Evolutionary conservation across 2,329 filamentous ascomycete species (phyloP).

Genomic region (Beauveria scarabaeidicola): DNA sequence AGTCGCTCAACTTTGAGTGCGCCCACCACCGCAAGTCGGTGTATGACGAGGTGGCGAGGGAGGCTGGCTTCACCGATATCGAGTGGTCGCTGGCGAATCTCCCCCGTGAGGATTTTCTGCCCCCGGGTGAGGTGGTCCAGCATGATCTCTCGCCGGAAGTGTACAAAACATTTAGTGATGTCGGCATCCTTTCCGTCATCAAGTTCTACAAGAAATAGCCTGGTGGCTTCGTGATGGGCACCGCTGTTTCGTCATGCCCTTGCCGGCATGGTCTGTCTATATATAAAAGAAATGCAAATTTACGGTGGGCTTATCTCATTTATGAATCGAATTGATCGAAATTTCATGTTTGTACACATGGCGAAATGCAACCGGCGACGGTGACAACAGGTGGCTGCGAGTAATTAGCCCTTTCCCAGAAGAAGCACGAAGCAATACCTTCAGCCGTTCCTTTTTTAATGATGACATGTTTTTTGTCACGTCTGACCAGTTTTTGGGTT

Average conservation of each 20-base stretch:
- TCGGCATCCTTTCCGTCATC: neutral
- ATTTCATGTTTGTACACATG: too few relatives aligned
- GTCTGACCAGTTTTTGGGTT: too few relatives aligned
- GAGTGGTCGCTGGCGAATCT: neutral
- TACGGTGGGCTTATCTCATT: too few relatives aligned
- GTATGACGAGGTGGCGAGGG: neutral
- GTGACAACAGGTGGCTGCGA: too few relatives aligned
- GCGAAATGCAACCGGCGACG: too few relatives aligned
- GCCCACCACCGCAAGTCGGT: conserved; percentile 1
- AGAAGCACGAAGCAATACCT: too few relatives aligned
- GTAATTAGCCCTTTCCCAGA: too few relatives aligned
- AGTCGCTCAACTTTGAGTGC: neutral
- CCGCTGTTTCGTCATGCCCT: neutral
- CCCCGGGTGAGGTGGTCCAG: neutral
- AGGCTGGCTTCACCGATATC: neutral
- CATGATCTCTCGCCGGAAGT: neutral
- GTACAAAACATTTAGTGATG: neutral
- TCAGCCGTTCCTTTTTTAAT: too few relatives aligned
- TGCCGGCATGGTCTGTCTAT: too few relatives aligned
- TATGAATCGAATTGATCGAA: too few relatives aligned
- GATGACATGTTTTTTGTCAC: too few relatives aligned
- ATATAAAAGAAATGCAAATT: too few relatives aligned
- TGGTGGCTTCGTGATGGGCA: neutral
- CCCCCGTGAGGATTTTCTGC: neutral
- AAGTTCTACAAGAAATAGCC: conserved; percentile 1